Evolutionary conservation across 371 early-diverging fungal species (phyloP).

Genomic region (Smittium mucronatum): DNA sequence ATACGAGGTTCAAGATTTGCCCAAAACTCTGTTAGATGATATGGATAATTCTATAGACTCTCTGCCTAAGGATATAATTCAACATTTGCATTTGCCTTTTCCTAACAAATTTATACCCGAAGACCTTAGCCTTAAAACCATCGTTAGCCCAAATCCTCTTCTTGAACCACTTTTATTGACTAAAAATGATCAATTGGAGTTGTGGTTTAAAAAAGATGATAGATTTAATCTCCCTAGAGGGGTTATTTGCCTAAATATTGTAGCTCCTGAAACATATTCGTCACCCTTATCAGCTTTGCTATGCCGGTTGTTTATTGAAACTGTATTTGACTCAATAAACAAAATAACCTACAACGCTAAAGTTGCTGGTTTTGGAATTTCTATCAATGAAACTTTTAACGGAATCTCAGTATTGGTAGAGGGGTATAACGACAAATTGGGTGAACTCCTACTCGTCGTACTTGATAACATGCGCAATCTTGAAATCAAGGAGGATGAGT

Average conservation of each 20-base stretch:
- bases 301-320: conserved; percentile 51
- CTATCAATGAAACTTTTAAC: conserved; percentile 48
- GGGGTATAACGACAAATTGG: conserved; percentile 79
- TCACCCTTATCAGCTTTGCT: conserved; percentile 44
- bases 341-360: conserved; percentile 80
- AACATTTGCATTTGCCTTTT: conserved; percentile 53
- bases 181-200: conserved; percentile 28
- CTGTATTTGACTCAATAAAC: conserved; percentile 65
- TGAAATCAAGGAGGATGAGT: conserved; percentile 49
- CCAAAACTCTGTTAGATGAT: conserved; percentile 37
- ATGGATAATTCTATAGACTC: conserved; percentile 31
- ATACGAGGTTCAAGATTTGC: conserved; percentile 55
- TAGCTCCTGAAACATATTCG: conserved; percentile 48
- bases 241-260: conserved; percentile 22
- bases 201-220: conserved; percentile 93
- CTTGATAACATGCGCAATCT: conserved; percentile 51
- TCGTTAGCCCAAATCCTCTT: conserved; percentile 30
- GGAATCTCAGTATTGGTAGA: conserved; percentile 53
- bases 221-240: conserved; percentile 45
- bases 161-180: conserved; percentile 46
- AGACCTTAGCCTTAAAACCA: conserved; percentile 33
- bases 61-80: conserved; percentile 20
- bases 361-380: conserved; percentile 66
- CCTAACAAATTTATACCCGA: conserved; percentile 75
- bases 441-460: conserved; percentile 52